These are phyloP conservation scores for Cordyceps javanica DNA, from an alignment of 2,329 filamentous ascomycete species.

Conservation along the genomic window DNA sequence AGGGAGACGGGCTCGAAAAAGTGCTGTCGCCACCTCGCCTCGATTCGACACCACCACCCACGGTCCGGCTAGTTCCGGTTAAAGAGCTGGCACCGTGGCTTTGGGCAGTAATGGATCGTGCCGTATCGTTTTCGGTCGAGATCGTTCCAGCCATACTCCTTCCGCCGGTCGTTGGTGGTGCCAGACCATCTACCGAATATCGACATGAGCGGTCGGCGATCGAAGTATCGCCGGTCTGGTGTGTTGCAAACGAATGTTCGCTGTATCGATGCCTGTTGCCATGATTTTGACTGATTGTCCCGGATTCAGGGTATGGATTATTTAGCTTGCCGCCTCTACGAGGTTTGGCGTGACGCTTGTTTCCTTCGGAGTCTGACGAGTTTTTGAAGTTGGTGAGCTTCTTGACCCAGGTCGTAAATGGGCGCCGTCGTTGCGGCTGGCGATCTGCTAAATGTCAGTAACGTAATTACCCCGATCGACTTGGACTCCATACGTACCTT, in stretches of 20 bases:
- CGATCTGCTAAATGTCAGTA: slow-evolving; percentile 51
- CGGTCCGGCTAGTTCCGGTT: slow-evolving; percentile 68
- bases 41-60: slow-evolving; percentile 59
- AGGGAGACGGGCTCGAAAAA: slow-evolving; percentile 77
- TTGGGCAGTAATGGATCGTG: slow-evolving; percentile 66
- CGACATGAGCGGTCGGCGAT: slow-evolving; percentile 49
- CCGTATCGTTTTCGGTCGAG: slow-evolving; percentile 74
- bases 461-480: slow-evolving; percentile 14
- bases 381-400: slow-evolving; percentile 83
- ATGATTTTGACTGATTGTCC: slow-evolving; percentile 38
- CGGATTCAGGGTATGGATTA: slow-evolving; percentile 87
- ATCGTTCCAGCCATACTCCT: slow-evolving; percentile 73
- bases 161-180: slow-evolving; percentile 55
- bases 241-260: slow-evolving; percentile 50
- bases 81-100: slow-evolving; percentile 64
- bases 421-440: slow-evolving; percentile 63
- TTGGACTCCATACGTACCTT: slow-evolving; percentile 31
- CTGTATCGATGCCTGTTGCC: slow-evolving; percentile 28
- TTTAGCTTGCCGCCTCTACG: slow-evolving; percentile 64
- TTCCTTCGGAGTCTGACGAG: slow-evolving; percentile 53
- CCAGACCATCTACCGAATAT: slow-evolving; percentile 52
- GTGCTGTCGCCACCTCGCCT: slow-evolving; percentile 68
- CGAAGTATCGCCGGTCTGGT: slow-evolving; percentile 50
- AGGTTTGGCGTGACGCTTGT: slow-evolving; percentile 36
- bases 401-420: slow-evolving; percentile 92